Evolutionary conservation across 768 basidiomycete genomes (phyloP), one percentile per base, ranked within the genome.

Genomic region (Suillus hirtellus): DNA sequence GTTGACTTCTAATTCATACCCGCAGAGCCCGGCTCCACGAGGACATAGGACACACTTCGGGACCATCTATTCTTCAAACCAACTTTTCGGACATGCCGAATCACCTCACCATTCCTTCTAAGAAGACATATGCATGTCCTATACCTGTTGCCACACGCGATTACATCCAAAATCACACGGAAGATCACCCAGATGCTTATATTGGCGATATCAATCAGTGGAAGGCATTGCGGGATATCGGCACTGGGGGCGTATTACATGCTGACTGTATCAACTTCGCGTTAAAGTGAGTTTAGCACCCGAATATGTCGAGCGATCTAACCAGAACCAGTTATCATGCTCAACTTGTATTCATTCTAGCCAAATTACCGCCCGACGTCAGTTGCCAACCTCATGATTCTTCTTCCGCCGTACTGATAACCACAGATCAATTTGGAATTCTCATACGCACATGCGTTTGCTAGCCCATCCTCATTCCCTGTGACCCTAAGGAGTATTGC

Each of bases 101-200:
- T 74, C 86, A 92, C 60, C 81, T 95, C 54, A 72, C 79, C 4
- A 77, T 95, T 49, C 91, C 92, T 0, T 86, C 86, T 82, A 95
- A 95, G 77, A 86, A 79, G 72, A 85, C 90, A 0, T 85, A 84
- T 62, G 71, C 79, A 1, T 70, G 87, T 49, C 79, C 84, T 43
- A 78, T 94, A 66, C 82, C 81, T 34, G 75, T 80, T 24, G 74
- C 85, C 1, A 80, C 88, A 1, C 83, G 87, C 43, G 79, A 79
- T 47, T 93, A 93, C 74, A 88, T 96, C 37, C 79, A 80, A n/a
- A 68, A 83, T 44, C 84, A 89, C 72, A 80, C 82, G 2, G 87
- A 89, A 34, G 84, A 86, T 40, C 92, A 95, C 69, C 93, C 95
- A 2, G 93, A 96, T 68, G 87, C 89, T 31, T 95, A 93, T 79